These are phyloP conservation scores for Fusarium sp. DNA, from an alignment of 2,329 filamentous ascomycete species.

Conservation along the genomic window DNA sequence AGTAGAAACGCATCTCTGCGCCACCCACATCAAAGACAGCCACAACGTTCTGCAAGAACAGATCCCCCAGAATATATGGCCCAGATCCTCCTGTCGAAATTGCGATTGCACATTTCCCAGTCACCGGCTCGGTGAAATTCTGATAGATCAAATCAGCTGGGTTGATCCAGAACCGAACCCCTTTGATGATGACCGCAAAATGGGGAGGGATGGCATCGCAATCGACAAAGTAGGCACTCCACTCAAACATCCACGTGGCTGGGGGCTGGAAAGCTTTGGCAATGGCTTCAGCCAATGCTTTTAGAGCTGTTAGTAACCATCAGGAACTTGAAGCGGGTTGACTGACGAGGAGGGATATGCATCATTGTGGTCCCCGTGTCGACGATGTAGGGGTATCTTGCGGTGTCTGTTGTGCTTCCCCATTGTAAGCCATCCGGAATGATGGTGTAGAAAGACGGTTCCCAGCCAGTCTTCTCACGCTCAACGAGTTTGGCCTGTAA, in stretches of 20 bases:
- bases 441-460: conserved; percentile 65
- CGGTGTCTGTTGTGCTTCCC: conserved; percentile 54
- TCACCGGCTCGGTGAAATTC: conserved; percentile 55
- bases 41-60: conserved; percentile 62
- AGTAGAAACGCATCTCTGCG: conserved; percentile 59
- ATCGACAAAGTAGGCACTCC: conserved; percentile 59
- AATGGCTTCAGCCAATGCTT: conserved; percentile 60
- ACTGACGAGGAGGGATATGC: conserved; percentile 60
- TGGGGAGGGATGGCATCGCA: conserved; percentile 59
- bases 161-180: conserved; percentile 58
- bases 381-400: conserved; percentile 61
- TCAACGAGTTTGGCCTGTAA: conserved; percentile 56
- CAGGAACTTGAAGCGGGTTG: no score
- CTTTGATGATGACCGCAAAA: conserved; percentile 58
- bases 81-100: conserved; percentile 57
- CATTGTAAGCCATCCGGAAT: conserved; percentile 60
- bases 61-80: conserved; percentile 61
- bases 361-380: conserved; percentile 64
- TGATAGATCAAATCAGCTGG: conserved; percentile 60
- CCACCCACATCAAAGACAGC: conserved; percentile 60
- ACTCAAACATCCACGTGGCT: conserved; percentile 59
- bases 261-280: conserved; percentile 58
- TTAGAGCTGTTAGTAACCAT: neutral
- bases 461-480: conserved; percentile 52
- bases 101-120: conserved; percentile 60